Base-by-base conservation (phyloP, 345 rosid genomes). In the Kandelia obovata region DNA sequence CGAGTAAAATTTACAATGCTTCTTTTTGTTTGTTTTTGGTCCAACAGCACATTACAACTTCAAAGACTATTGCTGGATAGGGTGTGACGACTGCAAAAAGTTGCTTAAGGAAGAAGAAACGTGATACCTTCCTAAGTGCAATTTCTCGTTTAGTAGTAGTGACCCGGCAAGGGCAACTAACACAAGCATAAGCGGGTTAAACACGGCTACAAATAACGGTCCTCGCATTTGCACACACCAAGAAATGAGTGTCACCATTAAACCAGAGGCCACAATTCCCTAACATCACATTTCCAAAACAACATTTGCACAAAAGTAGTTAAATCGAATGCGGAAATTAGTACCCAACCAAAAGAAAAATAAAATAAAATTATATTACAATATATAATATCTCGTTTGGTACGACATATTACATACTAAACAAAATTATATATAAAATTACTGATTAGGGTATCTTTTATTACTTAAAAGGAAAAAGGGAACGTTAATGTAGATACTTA, bases 151-250 rank as follows among this genome's bases (percentile, higher is more conserved):
- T 9, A 87, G 65, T 16, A 85, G 2, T 53, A 87, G 61, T 10
- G 84, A 73, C 7, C 81, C 86, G 28, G 74, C 67, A 61, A 87
- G 28, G 5, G 88, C 84, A 1, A 85, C 82, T 21, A 83, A 53
- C 21, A 87, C 78, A 30, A 85, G 80, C 27, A 64, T n/a, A 7
- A 82, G 43, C 64, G 92, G 92, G 23, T 68, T 80, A 61, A 85
- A 87, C 26, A 66, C 66, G 0, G 89, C 72, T 20, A 73, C 83
- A 57, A 71, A 85, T 2, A 87, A 62, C 8, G 92, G 82, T 1
- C 92, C 92, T 74, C 77, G 79, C 30, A 65, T 37, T 19, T 56
- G 72, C 0, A 85, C 65, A 59, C 86, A 78, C 87, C 86, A 83
- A 6, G 84, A 39, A 5, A 80, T 72, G 0, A 83, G 63, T 7